Evolutionary conservation across 768 basidiomycete species (phyloP).

Genomic region (Gloeostereum incarnatum): DNA sequence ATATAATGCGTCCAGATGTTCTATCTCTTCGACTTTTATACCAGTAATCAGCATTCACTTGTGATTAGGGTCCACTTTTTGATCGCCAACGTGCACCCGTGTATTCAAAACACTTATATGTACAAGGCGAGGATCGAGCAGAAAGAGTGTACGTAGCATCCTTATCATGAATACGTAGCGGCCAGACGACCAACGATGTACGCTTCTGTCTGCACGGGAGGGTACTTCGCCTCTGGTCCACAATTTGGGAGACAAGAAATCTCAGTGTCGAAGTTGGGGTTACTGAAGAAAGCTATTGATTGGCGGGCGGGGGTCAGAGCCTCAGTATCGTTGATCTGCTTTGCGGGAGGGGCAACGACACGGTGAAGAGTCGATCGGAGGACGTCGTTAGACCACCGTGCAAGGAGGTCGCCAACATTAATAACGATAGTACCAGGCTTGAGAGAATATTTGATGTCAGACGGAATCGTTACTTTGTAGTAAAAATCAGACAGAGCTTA

Average conservation of each 20-base stretch:
- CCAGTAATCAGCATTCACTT: too few species aligned
- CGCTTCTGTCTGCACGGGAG: slow-evolving; percentile 60
- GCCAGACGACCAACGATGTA: slow-evolving; percentile 70
- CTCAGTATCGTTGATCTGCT: slow-evolving; percentile 37
- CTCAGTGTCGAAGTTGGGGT: slow-evolving; percentile 60
- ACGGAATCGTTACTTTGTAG: slow-evolving; percentile 2
- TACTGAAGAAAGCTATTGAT: slow-evolving; percentile 85
- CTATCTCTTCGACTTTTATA: too few species aligned
- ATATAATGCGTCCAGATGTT: too few species aligned
- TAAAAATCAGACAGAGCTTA: slow-evolving; percentile 22
- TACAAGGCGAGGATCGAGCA: too few species aligned
- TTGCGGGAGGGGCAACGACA: slow-evolving; percentile 63
- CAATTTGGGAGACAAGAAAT: slow-evolving; percentile 70
- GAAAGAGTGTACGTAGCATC: too few species aligned
- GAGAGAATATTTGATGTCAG: not conserved
- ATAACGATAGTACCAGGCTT: slow-evolving; percentile 78
- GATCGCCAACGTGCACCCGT: too few species aligned
- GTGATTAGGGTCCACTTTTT: too few species aligned
- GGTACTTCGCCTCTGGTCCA: slow-evolving; percentile 49
- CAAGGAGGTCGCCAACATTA: slow-evolving; percentile 73
- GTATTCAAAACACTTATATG: too few species aligned
- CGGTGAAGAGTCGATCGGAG: slow-evolving; percentile 76
- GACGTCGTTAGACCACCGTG: slow-evolving; percentile 78
- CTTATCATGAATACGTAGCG: slow-evolving; percentile 45
- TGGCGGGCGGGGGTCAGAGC: slow-evolving; percentile 58